These are phyloP conservation scores for Astrothelium macrocarpum DNA, from an alignment of 495 filamentous ascomycete species.

Conservation along the genomic window DNA sequence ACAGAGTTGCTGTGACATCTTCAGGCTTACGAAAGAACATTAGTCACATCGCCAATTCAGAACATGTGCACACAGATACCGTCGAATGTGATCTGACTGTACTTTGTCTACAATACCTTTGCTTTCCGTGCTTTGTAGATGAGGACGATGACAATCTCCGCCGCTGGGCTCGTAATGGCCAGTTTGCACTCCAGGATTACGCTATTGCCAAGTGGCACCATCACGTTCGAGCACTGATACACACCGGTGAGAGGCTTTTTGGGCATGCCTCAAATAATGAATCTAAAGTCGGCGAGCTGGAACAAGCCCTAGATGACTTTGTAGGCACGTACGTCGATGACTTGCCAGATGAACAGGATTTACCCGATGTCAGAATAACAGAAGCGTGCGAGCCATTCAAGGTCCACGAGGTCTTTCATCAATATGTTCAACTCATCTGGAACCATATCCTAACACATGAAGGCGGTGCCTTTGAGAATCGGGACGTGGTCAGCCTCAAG, in stretches of 20 bases:
- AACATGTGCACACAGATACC: conserved; percentile 21
- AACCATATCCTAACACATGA: conserved; percentile 23
- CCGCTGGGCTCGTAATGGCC: conserved; percentile 19
- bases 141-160: conserved; percentile 14
- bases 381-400: conserved; percentile 16
- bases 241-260: background rate
- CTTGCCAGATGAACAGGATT: conserved; percentile 1
- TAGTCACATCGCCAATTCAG: conserved; percentile 20
- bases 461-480: conserved; percentile 19
- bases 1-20: background rate
- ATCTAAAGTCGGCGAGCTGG: conserved; percentile 1
- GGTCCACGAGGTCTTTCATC: conserved; percentile 11
- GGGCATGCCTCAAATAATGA: background rate
- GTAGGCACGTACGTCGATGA: conserved; percentile 14
- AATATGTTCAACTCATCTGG: conserved; percentile 18
- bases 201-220: conserved; percentile 33
- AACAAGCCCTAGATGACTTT: conserved; percentile 23
- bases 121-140: conserved; percentile 25
- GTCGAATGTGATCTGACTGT: conserved; percentile 32
- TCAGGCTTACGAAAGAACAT: conserved; percentile 8
- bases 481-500: conserved; percentile 20
- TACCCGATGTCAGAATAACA: background rate
- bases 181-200: conserved; percentile 34
- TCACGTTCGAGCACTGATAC: conserved; percentile 26
- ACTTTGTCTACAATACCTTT: conserved; percentile 34